Evolutionary conservation across 176 grass and related monocot genomes (phyloP), one percentile per base, ranked within the genome.

Genomic region (Poa annua): DNA sequence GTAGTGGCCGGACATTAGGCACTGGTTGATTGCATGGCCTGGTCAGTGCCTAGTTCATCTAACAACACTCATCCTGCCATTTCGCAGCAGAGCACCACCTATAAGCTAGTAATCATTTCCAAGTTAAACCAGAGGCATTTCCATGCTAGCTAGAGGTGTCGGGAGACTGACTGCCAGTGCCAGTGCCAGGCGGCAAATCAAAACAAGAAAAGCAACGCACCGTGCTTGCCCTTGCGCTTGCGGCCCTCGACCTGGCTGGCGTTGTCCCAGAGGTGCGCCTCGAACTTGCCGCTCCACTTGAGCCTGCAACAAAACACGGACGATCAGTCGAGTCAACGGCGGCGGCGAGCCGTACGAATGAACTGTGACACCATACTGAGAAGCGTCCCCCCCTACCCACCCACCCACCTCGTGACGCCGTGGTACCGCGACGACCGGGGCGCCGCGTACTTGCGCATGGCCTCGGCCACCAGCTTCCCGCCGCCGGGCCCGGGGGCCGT

Each of bases 211-310:
- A 29, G 29, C 29, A 21, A 3, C 88, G 62, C 78, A 94, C 92
- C 86, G 60, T 94, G 92, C 55, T 88, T 94, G 36, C 92, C 92
- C 77, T 91, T 91, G 25, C 94, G 81, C 69, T 97, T 97, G 61
- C 91, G 91, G 24, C 91, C 91, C 82, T 91, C 50, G 48, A 92
- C 75, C 47, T 91, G 84, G 57, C 86, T 90, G 53, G 89, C 42
- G 78, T 91, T 97, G 87, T 97, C 91, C 94, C 91, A 97, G 63
- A 93, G 81, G 90, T 97, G 91, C 39, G 91, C 91, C 87, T 93
- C 91, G 86, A 48, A 97, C 62, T 97, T 97, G 67, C 94, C 94
- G 70, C 94, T 97, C 94, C 91, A 93, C 75, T 97, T 93, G 26
- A 93, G 76, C 84, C 91, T 97, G 85, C 11, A 73, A 2, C 66